Conservation (phyloP, 805 yeast species). For the Starmerella geochares region DNA sequence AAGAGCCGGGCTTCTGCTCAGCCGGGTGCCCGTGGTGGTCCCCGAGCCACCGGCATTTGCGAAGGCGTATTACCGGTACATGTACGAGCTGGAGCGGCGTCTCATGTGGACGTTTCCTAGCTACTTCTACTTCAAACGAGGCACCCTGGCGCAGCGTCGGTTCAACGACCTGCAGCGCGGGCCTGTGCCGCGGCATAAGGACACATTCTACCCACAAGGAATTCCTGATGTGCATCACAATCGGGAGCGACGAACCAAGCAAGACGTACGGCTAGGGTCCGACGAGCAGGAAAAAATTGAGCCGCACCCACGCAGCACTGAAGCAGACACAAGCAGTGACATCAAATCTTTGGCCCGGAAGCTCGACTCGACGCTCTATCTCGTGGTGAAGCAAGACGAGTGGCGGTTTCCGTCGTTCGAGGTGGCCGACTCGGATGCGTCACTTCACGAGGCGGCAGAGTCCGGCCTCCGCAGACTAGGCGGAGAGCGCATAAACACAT, state of each 20-base stretch:
- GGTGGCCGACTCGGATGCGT: constrained; percentile 35
- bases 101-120: constrained; percentile 97
- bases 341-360: constrained; percentile 63
- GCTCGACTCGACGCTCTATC: constrained; percentile 68
- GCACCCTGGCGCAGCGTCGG: constrained; percentile 77
- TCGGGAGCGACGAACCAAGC: constrained; percentile 79
- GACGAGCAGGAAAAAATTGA: constrained; percentile 56
- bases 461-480: constrained; percentile 61
- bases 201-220: constrained; percentile 72
- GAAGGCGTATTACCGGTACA: constrained; percentile 65
- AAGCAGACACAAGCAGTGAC: constrained; percentile 62
- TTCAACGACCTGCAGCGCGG: constrained; percentile 65
- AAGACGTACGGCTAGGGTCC: constrained; percentile 68
- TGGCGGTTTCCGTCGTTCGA: constrained; percentile 81
- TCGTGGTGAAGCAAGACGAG: constrained; percentile 43
- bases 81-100: constrained; percentile 74
- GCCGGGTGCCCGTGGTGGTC: constrained; percentile 77
- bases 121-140: constrained; percentile 81
- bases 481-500: constrained; percentile 67
- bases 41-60: constrained; percentile 67
- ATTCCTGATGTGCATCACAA: constrained; percentile 75
- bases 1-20: constrained; percentile 45
- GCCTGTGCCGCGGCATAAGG: constrained; percentile 63
- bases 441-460: constrained; percentile 63
- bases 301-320: constrained; percentile 61